These are phyloP conservation scores for Thuja plicata DNA, from an alignment of 83 land plant genomes.

Conservation along the genomic window DNA sequence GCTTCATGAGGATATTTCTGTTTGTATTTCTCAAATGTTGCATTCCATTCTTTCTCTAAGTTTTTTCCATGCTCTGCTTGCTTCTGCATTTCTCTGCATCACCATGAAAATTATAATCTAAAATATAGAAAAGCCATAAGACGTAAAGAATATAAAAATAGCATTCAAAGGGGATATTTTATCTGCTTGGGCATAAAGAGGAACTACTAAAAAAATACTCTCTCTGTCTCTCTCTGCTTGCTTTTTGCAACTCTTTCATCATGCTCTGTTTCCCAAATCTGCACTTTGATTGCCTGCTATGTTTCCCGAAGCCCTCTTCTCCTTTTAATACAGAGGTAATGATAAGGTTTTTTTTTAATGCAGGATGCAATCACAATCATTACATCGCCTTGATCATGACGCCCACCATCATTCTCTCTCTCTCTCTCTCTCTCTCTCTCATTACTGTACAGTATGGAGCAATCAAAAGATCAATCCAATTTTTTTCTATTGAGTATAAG, in stretches of 20 bases:
- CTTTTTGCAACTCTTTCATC: too few species aligned
- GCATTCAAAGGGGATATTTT: background rate
- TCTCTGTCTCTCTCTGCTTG: background rate
- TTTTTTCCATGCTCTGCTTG: constrained; percentile 40
- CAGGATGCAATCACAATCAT: too few species aligned
- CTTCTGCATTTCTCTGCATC: constrained; percentile 40
- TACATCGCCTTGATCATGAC: too few species aligned
- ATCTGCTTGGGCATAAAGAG: background rate
- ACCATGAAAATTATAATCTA: constrained; percentile 6
- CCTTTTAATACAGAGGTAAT: too few species aligned
- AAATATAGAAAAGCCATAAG: background rate
- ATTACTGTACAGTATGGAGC: background rate
- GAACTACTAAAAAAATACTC: background rate
- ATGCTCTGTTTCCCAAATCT: too few species aligned
- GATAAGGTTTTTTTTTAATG: too few species aligned
- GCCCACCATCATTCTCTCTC: too few species aligned
- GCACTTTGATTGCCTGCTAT: too few species aligned
- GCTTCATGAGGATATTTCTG: constrained; percentile 49
- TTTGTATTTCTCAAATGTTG: constrained; percentile 25
- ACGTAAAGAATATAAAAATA: background rate
- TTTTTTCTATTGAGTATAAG: background rate
- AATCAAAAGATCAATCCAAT: background rate
- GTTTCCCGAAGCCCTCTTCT: too few species aligned
- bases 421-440: too few species aligned
- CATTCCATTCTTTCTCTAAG: constrained; percentile 56